phyloP scores from a whole-genome alignment of 345 rosid genomes.

The Boechera retrofracta region DNA sequence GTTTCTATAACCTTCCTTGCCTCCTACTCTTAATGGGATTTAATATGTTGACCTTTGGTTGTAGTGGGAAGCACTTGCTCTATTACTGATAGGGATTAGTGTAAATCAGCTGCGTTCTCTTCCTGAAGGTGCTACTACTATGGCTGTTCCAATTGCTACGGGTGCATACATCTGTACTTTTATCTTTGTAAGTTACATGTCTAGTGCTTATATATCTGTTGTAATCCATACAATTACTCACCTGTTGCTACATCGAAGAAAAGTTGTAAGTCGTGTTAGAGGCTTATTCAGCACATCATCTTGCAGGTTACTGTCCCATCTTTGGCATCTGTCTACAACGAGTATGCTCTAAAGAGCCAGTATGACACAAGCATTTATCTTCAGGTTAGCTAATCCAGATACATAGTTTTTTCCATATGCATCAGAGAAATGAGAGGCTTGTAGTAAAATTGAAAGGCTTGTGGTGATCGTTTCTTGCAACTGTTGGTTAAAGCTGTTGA shows the following conservation, averaged over 20 bases:
- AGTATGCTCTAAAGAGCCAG: conserved; percentile 97
- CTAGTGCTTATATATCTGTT: neutral
- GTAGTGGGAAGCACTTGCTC: conserved; percentile 98
- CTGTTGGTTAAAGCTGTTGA: conserved; percentile 18
- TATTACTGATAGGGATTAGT: conserved; percentile 90
- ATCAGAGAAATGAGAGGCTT: conserved; percentile 6
- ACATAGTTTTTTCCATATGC: conserved; percentile 2
- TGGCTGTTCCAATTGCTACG: conserved; percentile 82
- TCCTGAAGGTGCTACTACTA: conserved; percentile 76
- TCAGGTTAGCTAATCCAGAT: conserved; percentile 61
- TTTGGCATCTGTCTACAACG: conserved; percentile 94
- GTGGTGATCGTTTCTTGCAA: conserved; percentile 5
- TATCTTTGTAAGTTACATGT: conserved; percentile 75
- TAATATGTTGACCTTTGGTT: conserved; percentile 17
- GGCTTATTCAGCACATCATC: conserved; percentile 38
- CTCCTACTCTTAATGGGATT: conserved; percentile 13
- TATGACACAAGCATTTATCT: conserved; percentile 98
- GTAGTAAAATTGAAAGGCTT: conserved; percentile 7
- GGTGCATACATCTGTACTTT: conserved; percentile 85
- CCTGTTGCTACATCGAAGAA: conserved; percentile 8
- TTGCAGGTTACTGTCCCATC: conserved; percentile 93
- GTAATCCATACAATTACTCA: conserved; percentile 5
- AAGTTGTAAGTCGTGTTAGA: conserved; percentile 25
- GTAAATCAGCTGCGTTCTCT: conserved; percentile 88
- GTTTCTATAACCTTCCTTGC: neutral